Conservation (phyloP, 495 filamentous ascomycete genomes). For the Cercophora samala region DNA sequence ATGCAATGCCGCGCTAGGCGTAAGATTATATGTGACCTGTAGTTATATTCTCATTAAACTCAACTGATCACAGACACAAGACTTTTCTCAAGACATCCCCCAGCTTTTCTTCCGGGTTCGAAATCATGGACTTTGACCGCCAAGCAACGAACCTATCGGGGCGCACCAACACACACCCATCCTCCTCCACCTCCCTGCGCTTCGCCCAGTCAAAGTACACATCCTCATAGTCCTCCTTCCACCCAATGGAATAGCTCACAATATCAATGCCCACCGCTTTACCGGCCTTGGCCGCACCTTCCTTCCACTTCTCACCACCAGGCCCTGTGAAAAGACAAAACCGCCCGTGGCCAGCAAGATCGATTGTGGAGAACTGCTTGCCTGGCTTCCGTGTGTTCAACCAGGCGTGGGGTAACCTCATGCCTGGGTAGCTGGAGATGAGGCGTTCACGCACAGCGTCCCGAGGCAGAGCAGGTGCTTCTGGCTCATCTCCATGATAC, state of each 20-base stretch:
- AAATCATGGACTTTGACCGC: constrained; percentile 32
- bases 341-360: constrained; percentile 35
- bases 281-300: constrained; percentile 25
- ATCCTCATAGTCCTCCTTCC: constrained; percentile 41
- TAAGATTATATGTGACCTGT: too few relatives aligned
- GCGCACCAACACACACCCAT: constrained; percentile 42
- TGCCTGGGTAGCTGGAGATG: constrained; percentile 37
- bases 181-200: constrained; percentile 37
- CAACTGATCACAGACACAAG: constrained; percentile 18
- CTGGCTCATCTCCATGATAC: constrained; percentile 25
- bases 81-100: constrained; percentile 29
- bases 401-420: constrained; percentile 43
- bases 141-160: constrained; percentile 47
- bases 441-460: constrained; percentile 24
- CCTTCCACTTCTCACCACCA: constrained; percentile 36
- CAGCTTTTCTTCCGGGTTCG: constrained; percentile 20
- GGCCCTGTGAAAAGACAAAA: constrained; percentile 41
- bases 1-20: too few relatives aligned
- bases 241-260: constrained; percentile 36
- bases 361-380: constrained; percentile 36
- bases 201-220: constrained; percentile 38
- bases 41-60: constrained; percentile 1
- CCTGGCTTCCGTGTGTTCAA: constrained; percentile 32
- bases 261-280: constrained; percentile 29
- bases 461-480: constrained; percentile 18